Percentiles rank a stretch among this genome's conserved stretches.
Evolutionary conservation across 2,329 filamentous ascomycete species (phyloP).

Genomic region (Neonectria neomacrospora): DNA sequence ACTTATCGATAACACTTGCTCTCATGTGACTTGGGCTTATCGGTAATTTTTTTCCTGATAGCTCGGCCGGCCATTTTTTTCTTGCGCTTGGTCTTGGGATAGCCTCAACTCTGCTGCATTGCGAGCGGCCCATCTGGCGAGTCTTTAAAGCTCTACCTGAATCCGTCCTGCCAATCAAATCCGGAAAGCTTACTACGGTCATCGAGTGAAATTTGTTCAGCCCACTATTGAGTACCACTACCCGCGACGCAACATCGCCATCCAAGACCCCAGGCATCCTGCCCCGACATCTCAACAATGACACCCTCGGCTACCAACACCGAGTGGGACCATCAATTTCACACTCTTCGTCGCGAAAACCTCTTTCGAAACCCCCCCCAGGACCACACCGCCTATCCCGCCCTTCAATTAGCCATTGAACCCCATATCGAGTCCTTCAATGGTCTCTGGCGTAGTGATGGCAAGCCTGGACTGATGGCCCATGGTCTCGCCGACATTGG

Average conservation of each 20-base stretch:
- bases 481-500: slow-evolving; percentile 90
- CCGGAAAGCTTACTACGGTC: slow-evolving; percentile 3
- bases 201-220: slow-evolving; percentile 1
- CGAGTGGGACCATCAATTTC: slow-evolving; percentile 85
- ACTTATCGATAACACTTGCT: slow-evolving; percentile 42
- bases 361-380: slow-evolving; percentile 90
- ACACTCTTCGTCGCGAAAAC: slow-evolving; percentile 85
- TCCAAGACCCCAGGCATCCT: slow-evolving; percentile 10
- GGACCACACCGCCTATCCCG: slow-evolving; percentile 88
- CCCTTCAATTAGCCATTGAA: slow-evolving; percentile 84
- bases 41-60: slow-evolving; percentile 44
- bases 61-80: slow-evolving; percentile 37
- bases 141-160: slow-evolving; percentile 30
- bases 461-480: slow-evolving; percentile 68
- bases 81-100: slow-evolving; percentile 35
- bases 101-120: slow-evolving; percentile 43
- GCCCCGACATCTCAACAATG: slow-evolving; percentile 55
- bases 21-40: slow-evolving; percentile 43
- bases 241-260: slow-evolving; percentile 7
- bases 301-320: slow-evolving; percentile 69
- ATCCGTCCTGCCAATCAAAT: slow-evolving; percentile 22
- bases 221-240: slow-evolving; percentile 8
- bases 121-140: slow-evolving; percentile 36
- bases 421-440: slow-evolving; percentile 98
- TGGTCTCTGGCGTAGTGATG: slow-evolving; percentile 80